A percentile compares a stretch with the other conserved stretches of the same genome.
These are phyloP conservation scores for Macaranga tanarius DNA, from an alignment of 441 rosid species.

Conservation along the genomic window DNA sequence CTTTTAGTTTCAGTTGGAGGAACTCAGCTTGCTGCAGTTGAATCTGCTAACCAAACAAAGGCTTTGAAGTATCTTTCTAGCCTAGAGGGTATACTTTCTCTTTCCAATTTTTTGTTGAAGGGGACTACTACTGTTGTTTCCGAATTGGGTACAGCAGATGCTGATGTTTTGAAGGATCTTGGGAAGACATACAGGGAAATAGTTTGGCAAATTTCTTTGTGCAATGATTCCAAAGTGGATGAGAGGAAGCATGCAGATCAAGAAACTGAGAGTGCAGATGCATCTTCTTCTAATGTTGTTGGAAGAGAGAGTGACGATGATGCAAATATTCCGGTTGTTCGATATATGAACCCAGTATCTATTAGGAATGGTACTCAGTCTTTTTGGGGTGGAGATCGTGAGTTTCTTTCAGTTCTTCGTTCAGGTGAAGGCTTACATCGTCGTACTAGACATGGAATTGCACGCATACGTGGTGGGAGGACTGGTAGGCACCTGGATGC, in stretches of 20 bases:
- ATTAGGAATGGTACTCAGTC: conserved; percentile 71
- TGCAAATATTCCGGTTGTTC: conserved; percentile 57
- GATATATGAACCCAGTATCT: conserved; percentile 83
- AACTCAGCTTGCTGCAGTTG: conserved; percentile 56
- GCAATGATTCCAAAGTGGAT: conserved; percentile 70
- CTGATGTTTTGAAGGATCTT: conserved; percentile 86
- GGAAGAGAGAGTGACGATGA: conserved; percentile 92
- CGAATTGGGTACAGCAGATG: conserved; percentile 87
- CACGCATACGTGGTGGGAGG: conserved; percentile 93
- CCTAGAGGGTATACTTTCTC: conserved; percentile 76
- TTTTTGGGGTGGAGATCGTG: conserved; percentile 81
- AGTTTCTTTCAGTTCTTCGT: conserved; percentile 76
- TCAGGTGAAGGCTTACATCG: conserved; percentile 78
- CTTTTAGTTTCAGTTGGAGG: conserved; percentile 61
- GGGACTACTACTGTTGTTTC: conserved; percentile 71
- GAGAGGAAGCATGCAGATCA: conserved; percentile 57
- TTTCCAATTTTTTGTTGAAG: conserved; percentile 83
- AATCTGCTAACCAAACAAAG: conserved; percentile 52
- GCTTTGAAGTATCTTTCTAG: conserved; percentile 67
- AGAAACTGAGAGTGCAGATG: conserved; percentile 58
- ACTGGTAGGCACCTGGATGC: conserved; percentile 81
- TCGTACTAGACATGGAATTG: conserved; percentile 80
- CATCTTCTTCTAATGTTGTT: conserved; percentile 58
- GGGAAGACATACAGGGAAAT: conserved; percentile 72
- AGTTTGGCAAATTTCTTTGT: conserved; percentile 84